These are phyloP conservation scores for Dryas octopetala DNA, from an alignment of 306 rosid genomes.

Conservation along the genomic window DNA sequence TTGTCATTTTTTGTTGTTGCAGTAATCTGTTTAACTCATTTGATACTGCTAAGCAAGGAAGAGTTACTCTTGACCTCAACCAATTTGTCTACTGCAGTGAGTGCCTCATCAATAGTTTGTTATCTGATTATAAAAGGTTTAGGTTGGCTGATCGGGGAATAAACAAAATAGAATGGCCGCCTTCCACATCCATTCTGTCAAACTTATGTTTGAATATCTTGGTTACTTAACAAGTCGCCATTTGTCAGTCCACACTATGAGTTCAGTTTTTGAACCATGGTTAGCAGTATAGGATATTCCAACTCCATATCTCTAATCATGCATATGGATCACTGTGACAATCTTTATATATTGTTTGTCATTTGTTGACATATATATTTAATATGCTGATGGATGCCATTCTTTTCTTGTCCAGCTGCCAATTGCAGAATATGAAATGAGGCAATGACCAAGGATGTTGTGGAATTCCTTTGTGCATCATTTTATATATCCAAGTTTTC, in stretches of 20 bases:
- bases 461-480: background rate
- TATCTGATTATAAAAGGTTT: background rate
- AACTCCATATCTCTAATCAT: too few relatives aligned
- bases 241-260: background rate
- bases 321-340: too few relatives aligned
- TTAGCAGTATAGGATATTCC: too few relatives aligned
- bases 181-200: background rate
- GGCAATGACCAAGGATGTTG: background rate
- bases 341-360: background rate
- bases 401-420: constrained; percentile 57
- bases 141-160: too few relatives aligned
- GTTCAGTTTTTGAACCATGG: background rate
- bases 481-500: background rate
- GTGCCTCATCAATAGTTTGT: constrained; percentile 27
- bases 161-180: too few relatives aligned
- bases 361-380: background rate
- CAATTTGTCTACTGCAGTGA: constrained; percentile 90
- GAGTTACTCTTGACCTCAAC: constrained; percentile 88
- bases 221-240: background rate
- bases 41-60: constrained; percentile 86
- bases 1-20: constrained; percentile 32
- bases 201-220: background rate
- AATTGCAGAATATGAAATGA: constrained; percentile 71
- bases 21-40: constrained; percentile 88
- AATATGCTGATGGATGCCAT: constrained; percentile 6